Evolutionary conservation across 345 rosid species (phyloP).

Genomic region (Citrus sp.): DNA sequence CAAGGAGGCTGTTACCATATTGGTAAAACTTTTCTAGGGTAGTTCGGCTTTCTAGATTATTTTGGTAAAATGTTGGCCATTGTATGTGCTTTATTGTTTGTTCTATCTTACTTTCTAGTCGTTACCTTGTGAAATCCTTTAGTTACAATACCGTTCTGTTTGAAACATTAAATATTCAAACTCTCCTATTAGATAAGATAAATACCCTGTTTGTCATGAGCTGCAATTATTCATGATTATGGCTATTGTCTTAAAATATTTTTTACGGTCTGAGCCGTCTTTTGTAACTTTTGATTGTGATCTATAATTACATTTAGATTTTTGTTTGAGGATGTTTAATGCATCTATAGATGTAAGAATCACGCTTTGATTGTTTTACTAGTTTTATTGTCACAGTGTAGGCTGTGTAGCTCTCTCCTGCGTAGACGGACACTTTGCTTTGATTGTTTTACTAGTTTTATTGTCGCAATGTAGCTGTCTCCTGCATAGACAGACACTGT

Average conservation of each 20-base stretch:
- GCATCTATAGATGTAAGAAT: neutral
- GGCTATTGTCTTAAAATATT: neutral
- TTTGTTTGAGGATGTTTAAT: neutral
- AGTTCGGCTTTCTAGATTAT: neutral
- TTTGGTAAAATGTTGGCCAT: neutral
- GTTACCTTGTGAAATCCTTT: neutral
- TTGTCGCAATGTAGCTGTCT: neutral
- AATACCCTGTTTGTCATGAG: neutral
- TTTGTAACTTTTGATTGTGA: neutral
- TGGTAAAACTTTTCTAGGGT: slow-evolving; percentile 42
- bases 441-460: neutral
- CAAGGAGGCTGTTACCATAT: slow-evolving; percentile 96
- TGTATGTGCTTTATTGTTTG: neutral
- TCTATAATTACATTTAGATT: neutral
- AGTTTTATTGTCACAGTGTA: neutral
- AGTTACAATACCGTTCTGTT: neutral
- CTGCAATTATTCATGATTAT: neutral
- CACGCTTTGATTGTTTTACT: neutral
- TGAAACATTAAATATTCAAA: neutral
- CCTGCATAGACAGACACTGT: neutral
- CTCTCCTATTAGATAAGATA: neutral
- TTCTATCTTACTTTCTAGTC: neutral
- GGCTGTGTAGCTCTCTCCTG: neutral
- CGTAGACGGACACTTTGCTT: neutral
- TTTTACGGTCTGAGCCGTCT: neutral